Evolutionary conservation across 2,329 filamentous ascomycete genomes (phyloP).

Genomic region (Colletotrichum shisoi): DNA sequence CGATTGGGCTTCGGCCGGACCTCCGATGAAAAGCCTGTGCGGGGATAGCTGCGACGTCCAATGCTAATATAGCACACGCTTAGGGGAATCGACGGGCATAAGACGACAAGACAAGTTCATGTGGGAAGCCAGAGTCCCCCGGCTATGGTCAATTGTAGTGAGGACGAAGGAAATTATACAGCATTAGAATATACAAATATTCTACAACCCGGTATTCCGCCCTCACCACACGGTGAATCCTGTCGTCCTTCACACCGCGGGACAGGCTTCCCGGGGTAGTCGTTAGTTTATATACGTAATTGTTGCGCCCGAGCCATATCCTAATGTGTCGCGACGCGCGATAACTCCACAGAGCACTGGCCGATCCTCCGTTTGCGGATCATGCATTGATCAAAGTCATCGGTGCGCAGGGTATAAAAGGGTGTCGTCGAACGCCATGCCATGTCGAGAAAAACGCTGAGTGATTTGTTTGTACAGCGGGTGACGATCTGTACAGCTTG

Average conservation of each 20-base stretch:
- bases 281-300: conserved; percentile 37
- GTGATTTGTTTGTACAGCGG: conserved; percentile 36
- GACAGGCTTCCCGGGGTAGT: conserved; percentile 36
- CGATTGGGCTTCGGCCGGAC: not conserved
- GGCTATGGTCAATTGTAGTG: conserved; percentile 1
- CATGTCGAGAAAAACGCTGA: conserved; percentile 36
- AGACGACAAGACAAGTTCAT: not conserved
- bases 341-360: conserved; percentile 27
- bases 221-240: conserved; percentile 37
- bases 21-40: not conserved
- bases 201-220: conserved; percentile 37
- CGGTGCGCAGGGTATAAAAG: conserved; percentile 40
- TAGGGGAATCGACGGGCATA: not conserved
- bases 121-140: not conserved
- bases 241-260: conserved; percentile 33
- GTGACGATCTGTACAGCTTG: conserved; percentile 32
- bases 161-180: conserved; percentile 48
- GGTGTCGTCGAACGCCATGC: conserved; percentile 40
- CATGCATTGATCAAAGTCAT: conserved; percentile 32
- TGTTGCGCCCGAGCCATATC: conserved; percentile 35
- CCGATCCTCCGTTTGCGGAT: conserved; percentile 25
- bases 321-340: conserved; percentile 23
- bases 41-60: not conserved
- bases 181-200: conserved; percentile 49
- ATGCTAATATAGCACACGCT: not conserved